Evolutionary conservation across 2,329 filamentous ascomycete genomes (phyloP), one percentile per base, ranked within the genome.

Genomic region (Trichoderma polysporum): DNA sequence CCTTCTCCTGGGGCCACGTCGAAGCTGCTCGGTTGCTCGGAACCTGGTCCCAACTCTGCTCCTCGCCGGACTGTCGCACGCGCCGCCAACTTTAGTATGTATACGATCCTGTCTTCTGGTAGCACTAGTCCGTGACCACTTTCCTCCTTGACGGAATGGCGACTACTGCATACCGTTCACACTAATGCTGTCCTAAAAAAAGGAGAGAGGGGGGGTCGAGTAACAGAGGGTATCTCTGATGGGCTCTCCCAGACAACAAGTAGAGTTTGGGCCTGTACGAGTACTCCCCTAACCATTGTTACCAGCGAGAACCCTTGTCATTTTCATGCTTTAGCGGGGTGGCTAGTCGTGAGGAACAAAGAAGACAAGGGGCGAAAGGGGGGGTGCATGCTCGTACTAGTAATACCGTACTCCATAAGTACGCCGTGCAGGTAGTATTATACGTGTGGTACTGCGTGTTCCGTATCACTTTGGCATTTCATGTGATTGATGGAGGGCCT

Each of bases 281-380:
- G 13, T 31, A 31, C 37, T 31, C 56, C 56, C 56, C 37, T 45
- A 59, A 37, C 37, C 39, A 25, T 50, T 41, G 39, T 15, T 52
- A 39, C 35, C n/a, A 54, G 56, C 37, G 22, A 50, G 35, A 31
- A 64, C 35, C 66, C 66, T 37, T 56, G 66, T 67, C 66, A 45
- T 67, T 39, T 31, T 41, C 41, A 57, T 54, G 59, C 56, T 41
- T 58, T 61, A 59, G 66, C 50, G 58, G 53, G 62, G 41, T 37
- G 49, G 33, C 39, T 57, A 49, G 17, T 45, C 35, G 61, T 59
- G 60, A 68, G 53, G 37, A 54, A 59, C 39, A 53, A 63, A 53
- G 60, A 53, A 53, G 47, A 25, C 35, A 59, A 49, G 56, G 56
- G 52, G 50, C 22, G 45, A 62, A 56, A 57, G 66, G 41, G 39